Evolutionary conservation across 176 grass and related monocot genomes (phyloP).

Genomic region (Ensete ventricosum): DNA sequence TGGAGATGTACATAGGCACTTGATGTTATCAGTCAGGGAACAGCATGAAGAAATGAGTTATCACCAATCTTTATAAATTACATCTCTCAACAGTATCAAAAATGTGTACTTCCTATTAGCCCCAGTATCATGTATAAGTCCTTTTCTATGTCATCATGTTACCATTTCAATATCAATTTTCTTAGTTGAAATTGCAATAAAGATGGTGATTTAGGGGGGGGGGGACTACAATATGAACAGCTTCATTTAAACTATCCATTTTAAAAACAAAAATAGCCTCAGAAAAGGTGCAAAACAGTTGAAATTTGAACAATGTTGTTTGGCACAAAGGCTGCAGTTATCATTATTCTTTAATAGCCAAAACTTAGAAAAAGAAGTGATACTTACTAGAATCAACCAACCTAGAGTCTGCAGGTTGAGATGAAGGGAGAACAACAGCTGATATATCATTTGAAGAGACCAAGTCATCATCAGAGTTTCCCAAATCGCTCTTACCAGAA

Average conservation of each 20-base stretch:
- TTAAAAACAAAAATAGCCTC: not conserved
- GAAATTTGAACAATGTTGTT: not conserved
- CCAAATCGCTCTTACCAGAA: not conserved
- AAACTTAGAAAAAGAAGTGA: not conserved
- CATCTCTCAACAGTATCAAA: too few species aligned
- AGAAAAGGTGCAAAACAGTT: not conserved
- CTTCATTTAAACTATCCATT: not conserved
- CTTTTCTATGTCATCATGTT: too few species aligned
- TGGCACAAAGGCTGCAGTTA: not conserved
- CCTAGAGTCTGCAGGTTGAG: not conserved
- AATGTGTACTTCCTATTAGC: too few species aligned
- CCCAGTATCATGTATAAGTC: too few species aligned
- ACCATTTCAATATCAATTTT: too few species aligned
- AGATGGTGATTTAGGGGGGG: not conserved
- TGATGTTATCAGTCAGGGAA: too few species aligned
- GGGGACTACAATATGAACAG: not conserved
- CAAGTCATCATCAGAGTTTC: not conserved
- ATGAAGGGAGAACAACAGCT: not conserved
- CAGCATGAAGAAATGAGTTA: too few species aligned
- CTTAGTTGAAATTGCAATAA: too few species aligned
- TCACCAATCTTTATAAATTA: too few species aligned
- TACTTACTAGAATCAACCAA: constrained; percentile 9
- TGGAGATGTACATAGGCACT: too few species aligned
- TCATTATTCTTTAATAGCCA: not conserved
- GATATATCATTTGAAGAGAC: not conserved